These are phyloP conservation scores for Penicillium brevicompactum DNA, from an alignment of 2,329 filamentous ascomycete species.

Conservation along the genomic window DNA sequence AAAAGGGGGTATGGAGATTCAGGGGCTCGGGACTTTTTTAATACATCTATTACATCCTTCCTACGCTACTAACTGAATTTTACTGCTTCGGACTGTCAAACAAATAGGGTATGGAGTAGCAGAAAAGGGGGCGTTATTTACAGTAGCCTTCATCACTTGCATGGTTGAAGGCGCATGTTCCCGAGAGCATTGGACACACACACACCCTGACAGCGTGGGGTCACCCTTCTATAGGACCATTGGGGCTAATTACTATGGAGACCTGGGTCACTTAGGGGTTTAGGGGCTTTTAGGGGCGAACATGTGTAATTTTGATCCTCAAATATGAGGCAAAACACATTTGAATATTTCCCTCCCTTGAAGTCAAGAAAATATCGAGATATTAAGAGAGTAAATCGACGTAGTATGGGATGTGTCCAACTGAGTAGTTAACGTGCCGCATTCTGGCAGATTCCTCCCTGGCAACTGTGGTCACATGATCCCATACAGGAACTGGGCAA, in stretches of 20 bases:
- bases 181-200: background rate
- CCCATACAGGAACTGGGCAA: constrained; percentile 5
- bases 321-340: background rate
- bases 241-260: background rate
- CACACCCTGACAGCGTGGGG: constrained; percentile 3
- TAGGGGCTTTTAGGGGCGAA: background rate
- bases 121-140: background rate
- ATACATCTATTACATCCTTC: background rate
- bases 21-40: background rate
- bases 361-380: background rate
- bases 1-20: constrained; percentile 3
- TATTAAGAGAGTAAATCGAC: too few relatives aligned
- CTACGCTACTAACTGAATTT: background rate
- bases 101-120: too few relatives aligned
- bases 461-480: constrained; percentile 11
- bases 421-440: background rate
- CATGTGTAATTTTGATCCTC: background rate
- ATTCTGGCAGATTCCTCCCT: constrained; percentile 12
- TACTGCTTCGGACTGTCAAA: background rate
- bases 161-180: background rate
- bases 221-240: background rate
- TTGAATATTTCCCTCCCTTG: background rate
- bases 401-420: too few relatives aligned
- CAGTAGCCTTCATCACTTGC: background rate
- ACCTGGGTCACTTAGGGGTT: background rate